Percentiles rank a stretch among this genome's conserved stretches.
Conservation (phyloP, 2,329 filamentous ascomycete species). For the Ascosphaera acerosa region DNA sequence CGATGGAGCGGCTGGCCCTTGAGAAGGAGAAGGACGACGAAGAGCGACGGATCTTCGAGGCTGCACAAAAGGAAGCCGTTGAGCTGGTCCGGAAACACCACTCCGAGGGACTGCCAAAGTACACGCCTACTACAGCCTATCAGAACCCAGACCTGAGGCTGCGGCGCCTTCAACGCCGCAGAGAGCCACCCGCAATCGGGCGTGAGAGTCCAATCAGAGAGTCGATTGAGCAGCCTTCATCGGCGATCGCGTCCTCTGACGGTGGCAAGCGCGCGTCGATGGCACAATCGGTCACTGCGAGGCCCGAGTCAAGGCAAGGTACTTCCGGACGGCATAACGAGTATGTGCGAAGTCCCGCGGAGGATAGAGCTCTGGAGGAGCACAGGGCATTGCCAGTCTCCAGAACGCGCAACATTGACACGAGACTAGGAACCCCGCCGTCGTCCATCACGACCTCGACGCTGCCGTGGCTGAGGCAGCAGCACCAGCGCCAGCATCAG, state of each 20-base stretch:
- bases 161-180: not conserved
- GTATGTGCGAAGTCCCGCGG: too few relatives aligned
- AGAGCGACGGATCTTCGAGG: slow-evolving; percentile 24
- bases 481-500: too few relatives aligned
- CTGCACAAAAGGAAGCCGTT: slow-evolving; percentile 36
- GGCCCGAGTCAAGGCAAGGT: too few relatives aligned
- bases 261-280: too few relatives aligned
- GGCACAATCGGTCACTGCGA: too few relatives aligned
- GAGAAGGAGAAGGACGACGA: slow-evolving; percentile 33
- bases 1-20: slow-evolving; percentile 20
- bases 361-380: not conserved
- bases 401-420: not conserved
- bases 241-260: too few relatives aligned
- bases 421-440: not conserved
- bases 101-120: slow-evolving; percentile 25
- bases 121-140: slow-evolving; percentile 24
- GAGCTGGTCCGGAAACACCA: slow-evolving; percentile 39
- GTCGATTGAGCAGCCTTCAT: too few relatives aligned
- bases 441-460: too few relatives aligned
- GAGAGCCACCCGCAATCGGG: too few relatives aligned
- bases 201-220: too few relatives aligned
- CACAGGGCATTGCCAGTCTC: not conserved
- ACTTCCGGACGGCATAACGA: too few relatives aligned
- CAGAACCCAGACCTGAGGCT: slow-evolving; percentile 18
- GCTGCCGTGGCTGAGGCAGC: slow-evolving; percentile 1